Conservation (phyloP, 1,284 basidiomycete species). For the Hemileccinum hortonii region DNA sequence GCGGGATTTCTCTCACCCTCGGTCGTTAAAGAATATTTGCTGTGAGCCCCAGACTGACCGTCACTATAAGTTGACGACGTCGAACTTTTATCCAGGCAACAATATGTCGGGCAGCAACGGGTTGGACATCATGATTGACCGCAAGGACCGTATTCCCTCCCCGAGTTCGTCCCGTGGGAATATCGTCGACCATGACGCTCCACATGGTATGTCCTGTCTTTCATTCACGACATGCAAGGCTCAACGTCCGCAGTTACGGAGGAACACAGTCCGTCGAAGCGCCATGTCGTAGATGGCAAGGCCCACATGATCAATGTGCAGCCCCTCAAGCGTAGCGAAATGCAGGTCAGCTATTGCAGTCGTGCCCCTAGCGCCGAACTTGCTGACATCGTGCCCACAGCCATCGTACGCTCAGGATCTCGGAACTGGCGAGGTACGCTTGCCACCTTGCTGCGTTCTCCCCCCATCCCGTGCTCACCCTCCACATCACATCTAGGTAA, state of each 20-base stretch:
- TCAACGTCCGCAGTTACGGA: conserved; percentile 52
- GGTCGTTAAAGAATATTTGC: not conserved
- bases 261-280: conserved; percentile 37
- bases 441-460: not conserved
- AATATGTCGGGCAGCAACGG: conserved; percentile 36
- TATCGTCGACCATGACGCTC: conserved; percentile 75
- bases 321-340: conserved; percentile 78
- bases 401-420: conserved; percentile 89
- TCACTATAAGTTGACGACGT: conserved; percentile 20
- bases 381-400: conserved; percentile 37
- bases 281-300: conserved; percentile 33
- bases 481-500: conserved; percentile 42
- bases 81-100: not conserved
- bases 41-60: not conserved
- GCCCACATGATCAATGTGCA: conserved; percentile 67
- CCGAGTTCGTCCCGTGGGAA: conserved; percentile 51
- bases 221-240: conserved; percentile 4
- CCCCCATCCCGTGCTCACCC: conserved; percentile 4
- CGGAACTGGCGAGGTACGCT: conserved; percentile 57
- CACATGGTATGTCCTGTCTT: conserved; percentile 50
- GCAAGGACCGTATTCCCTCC: conserved; percentile 51
- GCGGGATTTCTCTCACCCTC: conserved; percentile 16
- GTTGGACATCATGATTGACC: conserved; percentile 35
- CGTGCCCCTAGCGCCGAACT: conserved; percentile 13
- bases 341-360: conserved; percentile 57